A percentile compares a stretch with the other conserved stretches of the same genome.
Conservation (phyloP, 257 asterid genomes). For the Mentha longifolia region DNA sequence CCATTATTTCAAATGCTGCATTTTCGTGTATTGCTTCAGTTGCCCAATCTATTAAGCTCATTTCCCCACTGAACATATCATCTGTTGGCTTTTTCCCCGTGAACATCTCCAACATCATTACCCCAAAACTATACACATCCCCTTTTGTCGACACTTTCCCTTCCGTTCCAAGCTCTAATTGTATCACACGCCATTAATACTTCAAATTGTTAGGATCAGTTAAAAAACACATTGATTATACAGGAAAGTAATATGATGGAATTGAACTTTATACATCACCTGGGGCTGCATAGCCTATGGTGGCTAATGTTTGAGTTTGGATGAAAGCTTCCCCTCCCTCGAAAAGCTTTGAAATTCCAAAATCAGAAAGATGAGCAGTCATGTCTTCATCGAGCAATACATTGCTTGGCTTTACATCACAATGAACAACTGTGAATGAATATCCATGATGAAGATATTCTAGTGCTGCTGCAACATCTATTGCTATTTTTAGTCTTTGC, state of each 20-base stretch:
- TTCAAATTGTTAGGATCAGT: not conserved
- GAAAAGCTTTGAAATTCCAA: too few relatives aligned
- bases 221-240: too few relatives aligned
- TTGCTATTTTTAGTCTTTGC: too few relatives aligned
- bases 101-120: not conserved
- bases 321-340: constrained; percentile 1
- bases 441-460: too few relatives aligned
- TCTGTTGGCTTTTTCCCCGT: not conserved
- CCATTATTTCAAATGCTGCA: not conserved
- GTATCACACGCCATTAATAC: not conserved
- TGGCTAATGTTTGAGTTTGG: not conserved
- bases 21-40: not conserved
- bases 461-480: too few relatives aligned
- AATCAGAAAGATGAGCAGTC: too few relatives aligned
- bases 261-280: not conserved
- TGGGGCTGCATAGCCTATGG: constrained; percentile 15
- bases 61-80: not conserved
- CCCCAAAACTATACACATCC: not conserved
- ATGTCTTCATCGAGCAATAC: too few relatives aligned
- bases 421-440: too few relatives aligned
- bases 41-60: too few relatives aligned
- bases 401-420: too few relatives aligned
- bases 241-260: not conserved
- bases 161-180: not conserved
- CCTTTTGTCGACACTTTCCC: not conserved